These are phyloP conservation scores for Blastocystis sp. DNA, from an alignment of 352 stramenopile genomes.

Conservation along the genomic window DNA sequence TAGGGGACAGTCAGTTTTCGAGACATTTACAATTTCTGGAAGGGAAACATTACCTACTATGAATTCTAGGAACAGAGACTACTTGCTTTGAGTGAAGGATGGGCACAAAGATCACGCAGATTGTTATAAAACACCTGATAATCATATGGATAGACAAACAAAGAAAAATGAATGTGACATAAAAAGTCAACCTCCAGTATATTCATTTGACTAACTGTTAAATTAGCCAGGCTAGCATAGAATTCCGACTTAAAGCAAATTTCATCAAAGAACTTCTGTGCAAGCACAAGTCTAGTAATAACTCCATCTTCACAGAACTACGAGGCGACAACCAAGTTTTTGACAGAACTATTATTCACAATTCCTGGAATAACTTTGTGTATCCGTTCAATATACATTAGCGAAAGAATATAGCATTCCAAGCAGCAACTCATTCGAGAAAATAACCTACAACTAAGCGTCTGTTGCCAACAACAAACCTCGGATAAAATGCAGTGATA, in stretches of 20 bases:
- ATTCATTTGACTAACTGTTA: not conserved
- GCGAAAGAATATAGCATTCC: constrained; percentile 36
- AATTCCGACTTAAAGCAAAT: constrained; percentile 53
- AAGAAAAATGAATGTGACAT: constrained; percentile 18
- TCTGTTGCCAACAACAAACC: not conserved
- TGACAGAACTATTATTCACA: not conserved
- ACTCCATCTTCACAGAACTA: not conserved
- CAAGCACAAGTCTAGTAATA: not conserved
- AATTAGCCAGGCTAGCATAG: constrained; percentile 5
- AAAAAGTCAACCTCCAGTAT: constrained; percentile 23
- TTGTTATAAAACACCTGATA: constrained; percentile 10
- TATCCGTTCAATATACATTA: constrained; percentile 4
- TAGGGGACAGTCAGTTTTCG: not conserved
- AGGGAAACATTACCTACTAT: not conserved
- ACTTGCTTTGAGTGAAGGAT: not conserved
- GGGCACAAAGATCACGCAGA: not conserved
- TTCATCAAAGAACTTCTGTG: constrained; percentile 50
- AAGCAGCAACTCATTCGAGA: not conserved
- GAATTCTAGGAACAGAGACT: not conserved
- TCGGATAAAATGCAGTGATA: not conserved
- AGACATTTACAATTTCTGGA: not conserved
- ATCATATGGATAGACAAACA: not conserved
- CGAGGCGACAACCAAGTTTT: constrained; percentile 12
- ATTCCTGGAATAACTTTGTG: not conserved
- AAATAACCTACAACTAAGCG: not conserved